phyloP scores from a whole-genome alignment of 176 grass and related monocot genomes.

The Cenchrus americanus region DNA sequence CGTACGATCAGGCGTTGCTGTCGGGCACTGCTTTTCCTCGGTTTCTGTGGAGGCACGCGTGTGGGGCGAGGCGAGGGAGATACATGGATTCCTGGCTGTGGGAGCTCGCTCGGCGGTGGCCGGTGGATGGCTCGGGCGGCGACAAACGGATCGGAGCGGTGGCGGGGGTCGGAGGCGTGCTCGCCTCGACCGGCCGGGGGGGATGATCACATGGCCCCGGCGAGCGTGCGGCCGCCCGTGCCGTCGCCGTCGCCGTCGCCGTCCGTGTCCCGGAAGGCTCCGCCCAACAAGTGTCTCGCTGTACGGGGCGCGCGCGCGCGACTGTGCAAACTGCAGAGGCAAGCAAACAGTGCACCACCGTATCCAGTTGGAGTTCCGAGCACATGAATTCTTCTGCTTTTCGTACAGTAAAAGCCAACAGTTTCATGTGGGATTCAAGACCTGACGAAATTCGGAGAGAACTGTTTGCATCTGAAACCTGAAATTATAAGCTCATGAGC shows the following conservation, averaged over 20 bases:
- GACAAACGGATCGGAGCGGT: background rate
- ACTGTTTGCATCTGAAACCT: background rate
- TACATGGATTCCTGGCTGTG: slow-evolving; percentile 22
- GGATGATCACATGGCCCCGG: too few species aligned
- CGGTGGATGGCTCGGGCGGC: background rate
- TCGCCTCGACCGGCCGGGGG: too few species aligned
- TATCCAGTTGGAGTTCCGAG: too few species aligned
- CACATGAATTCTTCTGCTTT: too few species aligned
- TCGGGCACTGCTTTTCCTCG: background rate
- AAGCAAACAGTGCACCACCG: too few species aligned
- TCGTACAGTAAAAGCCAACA: too few species aligned
- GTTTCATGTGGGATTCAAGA: too few species aligned
- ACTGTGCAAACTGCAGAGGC: too few species aligned
- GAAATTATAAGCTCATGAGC: background rate
- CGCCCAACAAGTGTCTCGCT: slow-evolving; percentile 11
- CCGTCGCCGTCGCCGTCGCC: background rate
- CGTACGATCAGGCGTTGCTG: background rate
- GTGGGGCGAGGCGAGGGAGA: background rate
- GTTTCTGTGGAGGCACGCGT: background rate
- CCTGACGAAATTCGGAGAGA: background rate
- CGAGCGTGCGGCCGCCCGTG: background rate
- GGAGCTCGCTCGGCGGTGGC: slow-evolving; percentile 25
- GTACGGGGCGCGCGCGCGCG: too few species aligned
- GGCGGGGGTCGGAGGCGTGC: too few species aligned
- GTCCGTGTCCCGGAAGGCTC: slow-evolving; percentile 10